phyloP scores from a whole-genome alignment of 192 early-diverging fungal species.

The Backusella westeae region DNA sequence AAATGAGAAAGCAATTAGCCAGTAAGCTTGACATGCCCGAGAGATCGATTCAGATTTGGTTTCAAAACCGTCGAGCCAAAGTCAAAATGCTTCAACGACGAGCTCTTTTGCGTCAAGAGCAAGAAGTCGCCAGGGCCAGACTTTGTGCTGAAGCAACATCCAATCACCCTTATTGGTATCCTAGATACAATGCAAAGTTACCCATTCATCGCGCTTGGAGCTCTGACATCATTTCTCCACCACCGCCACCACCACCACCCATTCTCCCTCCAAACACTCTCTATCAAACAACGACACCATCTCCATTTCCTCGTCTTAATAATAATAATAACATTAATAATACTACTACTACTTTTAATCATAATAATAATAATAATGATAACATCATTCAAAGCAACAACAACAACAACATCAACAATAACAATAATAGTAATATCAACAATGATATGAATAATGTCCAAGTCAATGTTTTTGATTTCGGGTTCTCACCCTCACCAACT shows the following conservation, averaged over 20 bases:
- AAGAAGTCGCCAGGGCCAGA: conserved; percentile 22
- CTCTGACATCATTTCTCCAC: conserved; percentile 21
- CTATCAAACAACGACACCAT: background rate
- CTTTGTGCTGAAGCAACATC: conserved; percentile 25
- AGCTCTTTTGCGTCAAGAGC: conserved; percentile 32
- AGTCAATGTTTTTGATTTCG: background rate
- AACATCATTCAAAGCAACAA: too few species aligned
- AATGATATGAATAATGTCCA: background rate
- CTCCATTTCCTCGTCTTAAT: background rate
- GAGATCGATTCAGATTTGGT: conserved; percentile 82
- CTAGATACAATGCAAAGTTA: conserved; percentile 1
- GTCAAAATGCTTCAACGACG: conserved; percentile 58
- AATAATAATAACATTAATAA: background rate
- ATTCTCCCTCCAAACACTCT: background rate
- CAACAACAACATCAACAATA: background rate
- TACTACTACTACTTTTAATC: background rate
- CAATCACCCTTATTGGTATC: background rate
- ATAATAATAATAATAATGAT: background rate
- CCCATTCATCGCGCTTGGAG: conserved; percentile 37
- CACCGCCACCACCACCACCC: background rate
- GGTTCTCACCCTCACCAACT: conserved; percentile 5
- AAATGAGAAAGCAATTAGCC: conserved; percentile 64
- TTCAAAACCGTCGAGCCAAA: conserved; percentile 81
- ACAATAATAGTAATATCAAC: background rate
- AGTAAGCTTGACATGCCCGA: conserved; percentile 65